A percentile compares a stretch with the other conserved stretches of the same genome.
Evolutionary conservation across 495 filamentous ascomycete genomes (phyloP).

Genomic region (Aspergillus baeticus): DNA sequence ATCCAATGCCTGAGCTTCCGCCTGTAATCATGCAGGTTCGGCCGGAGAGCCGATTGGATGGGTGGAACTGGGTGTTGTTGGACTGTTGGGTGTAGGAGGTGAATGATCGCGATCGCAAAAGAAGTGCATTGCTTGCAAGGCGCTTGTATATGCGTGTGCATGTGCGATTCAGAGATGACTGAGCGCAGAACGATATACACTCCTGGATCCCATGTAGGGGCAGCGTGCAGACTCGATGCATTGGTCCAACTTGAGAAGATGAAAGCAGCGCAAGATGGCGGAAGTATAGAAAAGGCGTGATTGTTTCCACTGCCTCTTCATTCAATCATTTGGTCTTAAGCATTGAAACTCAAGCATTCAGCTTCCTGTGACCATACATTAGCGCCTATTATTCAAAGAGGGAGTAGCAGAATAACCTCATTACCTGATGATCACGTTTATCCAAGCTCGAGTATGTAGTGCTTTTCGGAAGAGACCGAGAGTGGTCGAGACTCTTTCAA

Average conservation of each 20-base stretch:
- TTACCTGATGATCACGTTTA: not conserved
- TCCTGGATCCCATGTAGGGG: not conserved
- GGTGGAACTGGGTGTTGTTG: not conserved
- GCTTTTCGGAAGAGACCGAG: not conserved
- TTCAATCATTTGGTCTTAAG: not conserved
- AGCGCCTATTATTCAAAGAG: no score
- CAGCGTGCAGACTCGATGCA: not conserved
- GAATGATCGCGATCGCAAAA: not conserved
- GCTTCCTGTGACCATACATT: no score
- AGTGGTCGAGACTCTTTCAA: not conserved
- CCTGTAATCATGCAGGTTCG: conserved; percentile 61
- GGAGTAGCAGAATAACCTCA: no score
- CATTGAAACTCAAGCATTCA: not conserved
- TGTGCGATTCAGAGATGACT: not conserved
- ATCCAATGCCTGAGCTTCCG: conserved; percentile 64
- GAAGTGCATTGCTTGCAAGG: not conserved
- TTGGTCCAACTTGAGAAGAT: not conserved
- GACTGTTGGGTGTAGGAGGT: conserved; percentile 7
- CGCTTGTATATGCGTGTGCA: not conserved
- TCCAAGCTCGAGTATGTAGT: not conserved
- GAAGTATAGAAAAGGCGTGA: not conserved
- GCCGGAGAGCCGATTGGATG: conserved; percentile 32
- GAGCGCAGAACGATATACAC: not conserved
- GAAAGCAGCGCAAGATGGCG: not conserved
- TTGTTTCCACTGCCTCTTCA: not conserved